Evolutionary conservation across 2,329 filamentous ascomycete genomes (phyloP).

Genomic region (Leptosphaerulina australis): DNA sequence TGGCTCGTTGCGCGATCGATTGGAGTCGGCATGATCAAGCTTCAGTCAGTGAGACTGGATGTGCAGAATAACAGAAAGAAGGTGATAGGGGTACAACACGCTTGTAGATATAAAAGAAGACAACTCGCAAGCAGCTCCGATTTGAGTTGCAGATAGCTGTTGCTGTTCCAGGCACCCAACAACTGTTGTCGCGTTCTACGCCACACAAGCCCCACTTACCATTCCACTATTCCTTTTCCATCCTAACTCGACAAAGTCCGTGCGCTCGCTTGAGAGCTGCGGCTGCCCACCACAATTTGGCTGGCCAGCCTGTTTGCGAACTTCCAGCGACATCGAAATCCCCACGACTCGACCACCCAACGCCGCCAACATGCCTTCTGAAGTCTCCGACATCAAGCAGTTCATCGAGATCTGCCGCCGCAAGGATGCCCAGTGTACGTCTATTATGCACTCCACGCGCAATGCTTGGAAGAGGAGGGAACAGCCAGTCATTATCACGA

Average conservation of each 20-base stretch:
- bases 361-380: constrained; percentile 88
- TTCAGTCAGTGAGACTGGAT: not conserved
- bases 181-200: constrained; percentile 12
- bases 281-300: constrained; percentile 44
- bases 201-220: constrained; percentile 32
- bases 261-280: constrained; percentile 46
- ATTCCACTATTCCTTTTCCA: constrained; percentile 26
- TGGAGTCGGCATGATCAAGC: constrained; percentile 54
- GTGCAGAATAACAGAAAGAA: not conserved
- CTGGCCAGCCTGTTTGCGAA: constrained; percentile 21
- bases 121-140: constrained; percentile 10
- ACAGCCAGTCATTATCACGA: not conserved
- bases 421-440: constrained; percentile 99
- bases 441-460: constrained; percentile 6
- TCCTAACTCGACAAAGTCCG: constrained; percentile 26
- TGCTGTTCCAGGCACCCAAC: constrained; percentile 2
- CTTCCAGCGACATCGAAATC: constrained; percentile 11
- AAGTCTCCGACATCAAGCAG: constrained; percentile 98
- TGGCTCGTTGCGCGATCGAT: constrained; percentile 56
- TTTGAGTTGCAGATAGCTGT: not conserved
- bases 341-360: constrained; percentile 36
- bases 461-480: constrained; percentile 1
- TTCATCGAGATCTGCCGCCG: constrained; percentile 99
- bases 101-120: not conserved
- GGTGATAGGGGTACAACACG: too few species aligned